phyloP scores from a whole-genome alignment of 2,329 filamentous ascomycete genomes.

The Ceratocystis harringtonii region DNA sequence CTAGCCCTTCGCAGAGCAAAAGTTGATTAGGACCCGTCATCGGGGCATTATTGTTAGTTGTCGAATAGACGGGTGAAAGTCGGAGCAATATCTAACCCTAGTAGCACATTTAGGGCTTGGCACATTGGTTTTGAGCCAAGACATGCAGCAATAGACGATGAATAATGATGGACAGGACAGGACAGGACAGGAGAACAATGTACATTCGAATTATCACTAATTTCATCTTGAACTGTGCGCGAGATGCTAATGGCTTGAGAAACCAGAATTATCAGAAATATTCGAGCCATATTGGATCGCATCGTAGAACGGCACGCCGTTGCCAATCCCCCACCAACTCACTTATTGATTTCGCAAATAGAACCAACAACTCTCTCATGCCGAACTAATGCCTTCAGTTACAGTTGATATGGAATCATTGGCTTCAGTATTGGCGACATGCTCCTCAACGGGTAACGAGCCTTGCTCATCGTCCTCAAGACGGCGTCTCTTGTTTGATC shows the following conservation, averaged over 20 bases:
- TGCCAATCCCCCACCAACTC: neutral
- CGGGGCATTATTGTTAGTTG: neutral
- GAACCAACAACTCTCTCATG: neutral
- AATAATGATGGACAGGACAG: no score
- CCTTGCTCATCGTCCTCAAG: slow-evolving; percentile 30
- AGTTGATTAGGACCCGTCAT: neutral
- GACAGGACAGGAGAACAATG: neutral
- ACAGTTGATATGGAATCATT: neutral
- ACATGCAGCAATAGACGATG: no score
- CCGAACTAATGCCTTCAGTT: neutral
- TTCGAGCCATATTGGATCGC: neutral
- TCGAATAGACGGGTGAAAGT: neutral
- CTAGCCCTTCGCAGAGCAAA: neutral
- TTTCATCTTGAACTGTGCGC: neutral
- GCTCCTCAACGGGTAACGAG: slow-evolving; percentile 23
- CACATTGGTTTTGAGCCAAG: no score
- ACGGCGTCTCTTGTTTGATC: slow-evolving; percentile 41
- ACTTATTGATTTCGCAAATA: neutral
- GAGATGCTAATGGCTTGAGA: neutral
- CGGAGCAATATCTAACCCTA: neutral
- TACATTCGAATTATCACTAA: neutral
- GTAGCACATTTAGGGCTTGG: neutral
- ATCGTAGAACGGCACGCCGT: neutral
- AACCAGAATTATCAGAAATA: neutral
- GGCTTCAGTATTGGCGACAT: neutral